Conservation (phyloP, 257 asterid genomes). For the Linderniella brevidens region DNA sequence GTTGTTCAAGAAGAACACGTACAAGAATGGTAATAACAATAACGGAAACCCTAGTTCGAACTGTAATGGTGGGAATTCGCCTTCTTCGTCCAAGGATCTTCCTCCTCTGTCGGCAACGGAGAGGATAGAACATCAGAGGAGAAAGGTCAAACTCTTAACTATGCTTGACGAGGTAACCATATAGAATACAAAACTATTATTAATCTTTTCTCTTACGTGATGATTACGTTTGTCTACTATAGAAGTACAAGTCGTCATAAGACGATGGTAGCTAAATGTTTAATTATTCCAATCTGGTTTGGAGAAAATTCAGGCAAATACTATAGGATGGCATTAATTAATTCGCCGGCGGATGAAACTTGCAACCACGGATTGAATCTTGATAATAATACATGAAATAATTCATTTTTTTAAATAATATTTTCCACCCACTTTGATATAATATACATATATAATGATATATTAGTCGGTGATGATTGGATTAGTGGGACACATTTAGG, state of each 20-base stretch:
- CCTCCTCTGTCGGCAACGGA: conserved; percentile 71
- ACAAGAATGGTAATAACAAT: conserved; percentile 1
- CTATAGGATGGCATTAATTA: too few species aligned
- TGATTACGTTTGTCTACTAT: conserved; percentile 1
- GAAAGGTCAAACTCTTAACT: conserved; percentile 96
- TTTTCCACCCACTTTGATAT: too few species aligned
- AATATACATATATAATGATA: too few species aligned
- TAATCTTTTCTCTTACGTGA: neutral
- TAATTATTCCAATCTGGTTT: conserved; percentile 19
- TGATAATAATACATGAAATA: too few species aligned
- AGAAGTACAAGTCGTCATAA: conserved; percentile 8
- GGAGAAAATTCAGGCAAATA: too few species aligned
- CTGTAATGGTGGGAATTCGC: conserved; percentile 17
- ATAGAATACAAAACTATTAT: conserved; percentile 5
- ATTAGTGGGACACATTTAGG: neutral
- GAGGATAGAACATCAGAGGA: conserved; percentile 80
- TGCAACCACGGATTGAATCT: too few species aligned
- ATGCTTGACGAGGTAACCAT: conserved; percentile 96
- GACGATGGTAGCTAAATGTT: conserved; percentile 27
- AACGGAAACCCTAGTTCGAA: conserved; percentile 33
- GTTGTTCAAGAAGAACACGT: conserved; percentile 39
- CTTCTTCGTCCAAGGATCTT: conserved; percentile 39
- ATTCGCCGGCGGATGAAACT: too few species aligned
- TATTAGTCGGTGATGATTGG: neutral
- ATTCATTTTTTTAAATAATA: too few species aligned